These are phyloP conservation scores for Xylariaceae sp. DNA, from an alignment of 2,329 filamentous ascomycete species.

Conservation along the genomic window DNA sequence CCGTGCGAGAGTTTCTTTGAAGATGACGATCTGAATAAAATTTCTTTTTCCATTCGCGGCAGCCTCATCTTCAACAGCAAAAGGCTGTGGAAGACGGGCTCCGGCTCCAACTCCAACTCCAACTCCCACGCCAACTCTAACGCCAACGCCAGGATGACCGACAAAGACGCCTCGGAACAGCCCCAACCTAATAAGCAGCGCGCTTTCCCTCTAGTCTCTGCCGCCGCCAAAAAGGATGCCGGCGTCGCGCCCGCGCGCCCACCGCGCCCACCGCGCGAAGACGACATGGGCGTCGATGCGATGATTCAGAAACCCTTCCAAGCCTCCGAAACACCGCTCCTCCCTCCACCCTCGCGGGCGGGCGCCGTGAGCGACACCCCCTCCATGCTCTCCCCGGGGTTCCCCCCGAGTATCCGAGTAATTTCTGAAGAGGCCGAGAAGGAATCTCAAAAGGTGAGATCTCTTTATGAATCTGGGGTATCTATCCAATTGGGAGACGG, in stretches of 20 bases:
- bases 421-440: conserved; percentile 52
- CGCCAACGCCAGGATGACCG: conserved; percentile 23
- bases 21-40: conserved; percentile 50
- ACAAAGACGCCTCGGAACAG: conserved; percentile 19
- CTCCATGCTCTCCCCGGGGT: conserved; percentile 16
- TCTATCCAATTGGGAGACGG: conserved; percentile 49
- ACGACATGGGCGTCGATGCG: conserved; percentile 21
- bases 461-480: conserved; percentile 56
- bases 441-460: conserved; percentile 63
- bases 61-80: conserved; percentile 56
- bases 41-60: conserved; percentile 58
- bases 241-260: conserved; percentile 14
- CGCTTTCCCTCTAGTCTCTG: conserved; percentile 27
- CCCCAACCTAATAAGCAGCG: conserved; percentile 18
- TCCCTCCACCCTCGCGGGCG: background rate
- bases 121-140: background rate
- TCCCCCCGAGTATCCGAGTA: conserved; percentile 45
- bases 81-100: conserved; percentile 27
- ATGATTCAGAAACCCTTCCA: conserved; percentile 18
- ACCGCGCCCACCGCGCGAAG: conserved; percentile 20
- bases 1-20: conserved; percentile 52
- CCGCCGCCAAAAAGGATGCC: conserved; percentile 16
- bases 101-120: conserved; percentile 12
- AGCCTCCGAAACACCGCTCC: conserved; percentile 15
- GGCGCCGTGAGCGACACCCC: conserved; percentile 6